Conservation (phyloP, 257 asterid species). For the Perilla frutescens region DNA sequence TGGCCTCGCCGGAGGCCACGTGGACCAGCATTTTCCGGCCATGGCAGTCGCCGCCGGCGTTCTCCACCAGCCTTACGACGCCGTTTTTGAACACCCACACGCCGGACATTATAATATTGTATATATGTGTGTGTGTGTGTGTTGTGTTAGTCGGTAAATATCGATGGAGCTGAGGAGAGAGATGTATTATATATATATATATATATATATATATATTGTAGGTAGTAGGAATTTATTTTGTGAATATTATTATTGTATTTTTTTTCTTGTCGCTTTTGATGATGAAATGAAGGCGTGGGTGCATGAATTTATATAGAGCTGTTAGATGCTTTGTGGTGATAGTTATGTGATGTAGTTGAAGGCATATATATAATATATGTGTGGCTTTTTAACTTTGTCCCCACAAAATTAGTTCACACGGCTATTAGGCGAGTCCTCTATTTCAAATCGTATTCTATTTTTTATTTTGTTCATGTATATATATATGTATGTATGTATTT, state of each 20-base stretch:
- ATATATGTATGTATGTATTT: too few species aligned
- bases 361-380: not conserved
- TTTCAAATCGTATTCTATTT: not conserved
- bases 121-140: not conserved
- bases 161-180: not conserved
- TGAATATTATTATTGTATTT: not conserved
- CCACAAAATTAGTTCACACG: not conserved
- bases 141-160: not conserved
- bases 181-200: not conserved
- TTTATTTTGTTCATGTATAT: not conserved
- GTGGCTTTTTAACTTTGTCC: not conserved
- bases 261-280: not conserved
- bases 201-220: too few species aligned
- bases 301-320: constrained; percentile 48
- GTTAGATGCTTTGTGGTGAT: constrained; percentile 25
- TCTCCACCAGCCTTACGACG: constrained; percentile 62
- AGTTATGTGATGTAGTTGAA: not conserved
- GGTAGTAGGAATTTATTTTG: too few species aligned
- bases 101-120: constrained; percentile 50
- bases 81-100: constrained; percentile 80
- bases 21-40: constrained; percentile 62
- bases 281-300: constrained; percentile 30
- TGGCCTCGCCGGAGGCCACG: constrained; percentile 47
- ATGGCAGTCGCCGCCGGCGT: constrained; percentile 53
- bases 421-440: too few species aligned